phyloP scores from a whole-genome alignment of 2,329 filamentous ascomycete genomes.

The Dactylellina haptotyla region DNA sequence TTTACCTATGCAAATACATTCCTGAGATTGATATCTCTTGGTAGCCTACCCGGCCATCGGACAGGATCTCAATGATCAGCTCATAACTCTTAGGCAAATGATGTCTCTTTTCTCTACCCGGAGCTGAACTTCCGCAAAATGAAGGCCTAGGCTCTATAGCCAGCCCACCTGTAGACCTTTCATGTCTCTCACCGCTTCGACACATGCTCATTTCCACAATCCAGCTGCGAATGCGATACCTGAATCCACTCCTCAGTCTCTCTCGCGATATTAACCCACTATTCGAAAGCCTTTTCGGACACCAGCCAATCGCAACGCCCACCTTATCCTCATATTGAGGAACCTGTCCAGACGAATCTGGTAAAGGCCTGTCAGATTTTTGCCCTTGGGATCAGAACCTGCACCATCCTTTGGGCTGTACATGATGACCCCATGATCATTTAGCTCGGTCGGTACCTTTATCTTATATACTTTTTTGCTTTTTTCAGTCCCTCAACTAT shows the following conservation, averaged over 20 bases:
- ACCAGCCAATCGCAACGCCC: slow-evolving; percentile 33
- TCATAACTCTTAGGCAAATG: slow-evolving; percentile 10
- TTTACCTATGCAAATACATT: slow-evolving; percentile 15
- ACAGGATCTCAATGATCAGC: neutral
- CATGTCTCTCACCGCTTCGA: slow-evolving; percentile 18
- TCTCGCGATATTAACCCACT: neutral
- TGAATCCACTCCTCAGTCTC: neutral
- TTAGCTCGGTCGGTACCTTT: slow-evolving; percentile 10
- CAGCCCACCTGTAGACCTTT: slow-evolving; percentile 15
- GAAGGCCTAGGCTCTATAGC: neutral
- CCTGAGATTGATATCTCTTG: slow-evolving; percentile 5
- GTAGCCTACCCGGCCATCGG: neutral
- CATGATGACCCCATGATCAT: slow-evolving; percentile 35
- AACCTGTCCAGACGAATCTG: slow-evolving; percentile 31
- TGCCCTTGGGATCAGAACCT: slow-evolving; percentile 37
- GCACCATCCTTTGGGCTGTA: slow-evolving; percentile 43
- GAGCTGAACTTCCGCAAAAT: slow-evolving; percentile 4
- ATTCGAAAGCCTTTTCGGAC: neutral
- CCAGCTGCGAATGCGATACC: slow-evolving; percentile 22
- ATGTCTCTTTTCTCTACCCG: neutral
- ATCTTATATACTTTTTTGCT: neutral
- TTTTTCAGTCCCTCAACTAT: neutral
- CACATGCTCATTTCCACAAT: slow-evolving; percentile 42
- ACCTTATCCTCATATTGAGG: neutral
- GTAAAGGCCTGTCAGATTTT: slow-evolving; percentile 35